A percentile compares a stretch with the other conserved stretches of the same genome.
Evolutionary conservation across 192 early-diverging fungal species (phyloP).

Genomic region (Phycomyces nitens): DNA sequence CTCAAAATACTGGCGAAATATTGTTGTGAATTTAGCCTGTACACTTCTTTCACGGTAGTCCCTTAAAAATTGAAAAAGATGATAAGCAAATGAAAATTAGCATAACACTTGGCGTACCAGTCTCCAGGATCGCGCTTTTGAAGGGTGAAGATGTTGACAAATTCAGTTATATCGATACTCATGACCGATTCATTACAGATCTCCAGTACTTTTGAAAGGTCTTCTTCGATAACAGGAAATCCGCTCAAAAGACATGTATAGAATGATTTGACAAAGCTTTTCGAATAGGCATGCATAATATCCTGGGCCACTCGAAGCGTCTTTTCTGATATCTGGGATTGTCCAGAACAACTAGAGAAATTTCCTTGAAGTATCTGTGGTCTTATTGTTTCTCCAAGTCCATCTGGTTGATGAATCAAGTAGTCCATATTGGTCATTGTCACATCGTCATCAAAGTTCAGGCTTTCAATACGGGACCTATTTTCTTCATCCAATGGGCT

Average conservation of each 20-base stretch:
- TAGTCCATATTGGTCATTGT: conserved; percentile 8
- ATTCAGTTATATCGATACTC: conserved; percentile 53
- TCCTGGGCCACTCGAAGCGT: conserved; percentile 29
- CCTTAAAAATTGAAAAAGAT: conserved; percentile 13
- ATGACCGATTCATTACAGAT: conserved; percentile 42
- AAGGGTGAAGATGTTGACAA: conserved; percentile 35
- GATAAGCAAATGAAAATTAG: not conserved
- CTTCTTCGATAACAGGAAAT: conserved; percentile 35
- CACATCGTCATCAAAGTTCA: not conserved
- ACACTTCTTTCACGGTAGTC: conserved; percentile 33
- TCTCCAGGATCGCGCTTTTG: conserved; percentile 23
- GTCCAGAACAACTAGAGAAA: conserved; percentile 1
- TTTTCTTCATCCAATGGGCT: conserved; percentile 14
- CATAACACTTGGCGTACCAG: not conserved
- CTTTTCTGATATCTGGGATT: conserved; percentile 13
- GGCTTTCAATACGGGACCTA: conserved; percentile 1
- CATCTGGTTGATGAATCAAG: conserved; percentile 22
- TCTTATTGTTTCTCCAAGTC: conserved; percentile 14
- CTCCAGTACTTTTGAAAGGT: conserved; percentile 40
- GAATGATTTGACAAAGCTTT: conserved; percentile 48
- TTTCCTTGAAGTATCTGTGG: conserved; percentile 21
- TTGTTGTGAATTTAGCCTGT: conserved; percentile 41
- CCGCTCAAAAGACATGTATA: conserved; percentile 47
- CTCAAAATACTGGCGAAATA: conserved; percentile 58
- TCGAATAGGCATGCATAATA: conserved; percentile 43